These are phyloP conservation scores for Penicillium oxalicum DNA, from an alignment of 2,329 filamentous ascomycete genomes.

Conservation along the genomic window DNA sequence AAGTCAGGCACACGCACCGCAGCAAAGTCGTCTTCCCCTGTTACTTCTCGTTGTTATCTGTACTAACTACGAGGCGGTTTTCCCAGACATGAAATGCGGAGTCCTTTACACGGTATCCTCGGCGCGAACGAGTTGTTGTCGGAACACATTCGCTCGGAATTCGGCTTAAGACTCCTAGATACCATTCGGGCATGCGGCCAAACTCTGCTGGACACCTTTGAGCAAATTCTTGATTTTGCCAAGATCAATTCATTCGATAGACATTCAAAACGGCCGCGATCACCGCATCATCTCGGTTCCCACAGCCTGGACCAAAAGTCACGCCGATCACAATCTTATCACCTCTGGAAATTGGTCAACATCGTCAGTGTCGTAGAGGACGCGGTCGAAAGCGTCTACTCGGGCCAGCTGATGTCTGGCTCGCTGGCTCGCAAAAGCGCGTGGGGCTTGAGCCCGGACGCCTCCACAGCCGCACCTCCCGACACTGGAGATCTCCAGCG, in stretches of 20 bases:
- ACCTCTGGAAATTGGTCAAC: constrained; percentile 25
- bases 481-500: not conserved
- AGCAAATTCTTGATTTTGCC: constrained; percentile 39
- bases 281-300: constrained; percentile 8
- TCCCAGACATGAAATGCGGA: constrained; percentile 33
- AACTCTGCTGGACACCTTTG: constrained; percentile 37
- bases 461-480: not conserved
- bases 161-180: constrained; percentile 27
- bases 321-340: constrained; percentile 17
- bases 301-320: constrained; percentile 2
- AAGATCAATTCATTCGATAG: constrained; percentile 19
- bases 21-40: too few species aligned
- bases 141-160: constrained; percentile 28
- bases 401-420: constrained; percentile 31
- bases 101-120: constrained; percentile 36
- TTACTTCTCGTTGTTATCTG: too few species aligned
- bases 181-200: constrained; percentile 37
- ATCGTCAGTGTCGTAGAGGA: constrained; percentile 46
- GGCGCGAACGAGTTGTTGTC: constrained; percentile 36
- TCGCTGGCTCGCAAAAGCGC: not conserved
- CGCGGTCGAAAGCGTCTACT: constrained; percentile 48
- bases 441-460: not conserved
- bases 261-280: constrained; percentile 17
- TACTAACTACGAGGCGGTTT: not conserved
- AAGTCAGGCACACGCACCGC: constrained; percentile 3